phyloP scores from a whole-genome alignment of 768 basidiomycete genomes.

The Bullera alba region DNA sequence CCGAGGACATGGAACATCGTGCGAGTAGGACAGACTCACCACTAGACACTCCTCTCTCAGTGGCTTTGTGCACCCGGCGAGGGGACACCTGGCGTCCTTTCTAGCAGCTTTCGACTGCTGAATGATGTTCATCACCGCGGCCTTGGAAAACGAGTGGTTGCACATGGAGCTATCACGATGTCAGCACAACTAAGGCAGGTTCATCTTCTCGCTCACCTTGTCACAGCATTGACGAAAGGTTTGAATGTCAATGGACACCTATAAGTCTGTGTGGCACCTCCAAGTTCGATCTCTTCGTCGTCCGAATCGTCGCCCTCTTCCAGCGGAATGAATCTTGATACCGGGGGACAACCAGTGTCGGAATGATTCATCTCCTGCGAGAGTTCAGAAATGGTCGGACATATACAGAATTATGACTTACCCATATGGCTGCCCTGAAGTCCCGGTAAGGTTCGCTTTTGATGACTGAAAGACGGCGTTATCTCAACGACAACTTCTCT shows the following conservation, averaged over 20 bases:
- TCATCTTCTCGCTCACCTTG: conserved; percentile 57
- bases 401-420: conserved; percentile 4
- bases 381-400: neutral
- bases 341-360: conserved; percentile 26
- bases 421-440: conserved; percentile 29
- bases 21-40: conserved; percentile 35
- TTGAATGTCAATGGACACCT: conserved; percentile 74
- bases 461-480: conserved; percentile 27
- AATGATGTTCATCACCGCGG: conserved; percentile 64
- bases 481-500: too few species aligned
- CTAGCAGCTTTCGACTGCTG: too few species aligned
- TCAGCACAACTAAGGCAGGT: conserved; percentile 2
- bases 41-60: conserved; percentile 27
- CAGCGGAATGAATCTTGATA: conserved; percentile 29
- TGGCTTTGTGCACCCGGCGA: conserved; percentile 34
- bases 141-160: conserved; percentile 72
- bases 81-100: conserved; percentile 36
- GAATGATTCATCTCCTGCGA: conserved; percentile 30
- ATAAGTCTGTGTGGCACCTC: conserved; percentile 74
- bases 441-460: conserved; percentile 13
- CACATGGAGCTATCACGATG: conserved; percentile 55
- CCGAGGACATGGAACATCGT: neutral
- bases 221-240: conserved; percentile 64
- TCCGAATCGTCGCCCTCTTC: conserved; percentile 64
- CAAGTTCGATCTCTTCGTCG: conserved; percentile 83